Evolutionary conservation across 371 early-diverging fungal genomes (phyloP), one percentile per base, ranked within the genome.

Genomic region (Mortierella sp.): DNA sequence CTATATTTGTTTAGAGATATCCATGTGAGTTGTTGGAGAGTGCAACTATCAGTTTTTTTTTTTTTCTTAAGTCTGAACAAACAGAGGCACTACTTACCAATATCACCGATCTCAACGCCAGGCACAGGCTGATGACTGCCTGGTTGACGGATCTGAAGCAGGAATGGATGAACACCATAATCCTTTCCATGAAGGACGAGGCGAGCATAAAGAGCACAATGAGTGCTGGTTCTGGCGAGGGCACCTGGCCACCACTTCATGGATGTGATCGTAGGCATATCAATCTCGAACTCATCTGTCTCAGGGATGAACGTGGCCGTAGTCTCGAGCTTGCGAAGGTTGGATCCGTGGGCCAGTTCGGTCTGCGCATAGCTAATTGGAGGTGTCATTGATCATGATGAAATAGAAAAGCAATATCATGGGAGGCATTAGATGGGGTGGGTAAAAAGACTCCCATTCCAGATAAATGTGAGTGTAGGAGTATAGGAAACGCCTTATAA

Each of bases 231-330:
- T 61, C 83, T 85, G 44, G 88, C 89, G 21, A 89, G 70, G 52
- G 94, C 94, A 57, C 97, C 97, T 45, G 94, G 91, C 97, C 97
- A 97, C 95, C 95, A 96, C 72, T 97, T 97, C 70, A 72, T 84
- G 6, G 94, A 82, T 48, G 93, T 90, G 60, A 96, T 73, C 14
- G 89, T 90, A 11, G 96, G 96, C 19, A 93, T 91, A 75, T 96
- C 92, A 61, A 97, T 82, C 71, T 94, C 95, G 56, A 93, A 96
- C 84, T 94, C 92, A 67, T 94, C 91, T 2, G 94, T 89, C 70
- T 92, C 93, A 5, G 89, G 88, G 43, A 93, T 85, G 64, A 87
- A 97, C 0, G 96, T 96, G 16, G 96, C 96, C 0, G 95, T 95
- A 19, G 97, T 97, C 81, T 96, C 96, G 50, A 97, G 86, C n/a